A percentile compares a stretch with the other conserved stretches of the same genome.
Conservation (phyloP, 1,139 yeast genomes). For the Diutina sp. region DNA sequence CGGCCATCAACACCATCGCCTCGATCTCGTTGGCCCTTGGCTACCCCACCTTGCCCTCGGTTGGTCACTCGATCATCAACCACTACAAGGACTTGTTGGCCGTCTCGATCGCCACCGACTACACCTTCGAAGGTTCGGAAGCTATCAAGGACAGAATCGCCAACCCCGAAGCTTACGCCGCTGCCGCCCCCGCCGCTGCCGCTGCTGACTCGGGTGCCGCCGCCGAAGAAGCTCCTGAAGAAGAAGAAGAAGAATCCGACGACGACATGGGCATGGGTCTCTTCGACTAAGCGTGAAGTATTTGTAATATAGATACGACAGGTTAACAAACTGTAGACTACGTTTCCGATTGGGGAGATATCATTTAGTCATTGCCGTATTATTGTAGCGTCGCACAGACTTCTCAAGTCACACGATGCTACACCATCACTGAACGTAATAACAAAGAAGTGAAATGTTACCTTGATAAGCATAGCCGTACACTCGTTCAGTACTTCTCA, state of each 20-base stretch:
- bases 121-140: conserved; percentile 98
- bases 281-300: conserved; percentile 63
- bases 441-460: no score
- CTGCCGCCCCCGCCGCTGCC: conserved; percentile 95
- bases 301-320: neutral
- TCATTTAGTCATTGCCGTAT: no score
- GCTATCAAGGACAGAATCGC: conserved; percentile 95
- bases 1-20: conserved; percentile 91
- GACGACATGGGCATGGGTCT: conserved; percentile 98
- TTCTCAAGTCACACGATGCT: no score
- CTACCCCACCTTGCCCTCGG: conserved; percentile 99
- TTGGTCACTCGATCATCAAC: conserved; percentile 98
- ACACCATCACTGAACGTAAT: no score
- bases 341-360: no score
- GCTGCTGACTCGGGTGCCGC: conserved; percentile 46
- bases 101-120: conserved; percentile 95
- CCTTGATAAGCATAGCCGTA: no score
- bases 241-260: conserved; percentile 41
- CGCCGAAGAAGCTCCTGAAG: conserved; percentile 52
- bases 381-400: no score
- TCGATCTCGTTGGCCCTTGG: conserved; percentile 93
- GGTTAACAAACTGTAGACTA: neutral
- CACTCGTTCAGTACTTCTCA: no score
- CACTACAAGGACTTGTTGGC: conserved; percentile 98
- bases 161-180: conserved; percentile 86